Conservation (phyloP, 305 asterid genomes). For the Plantago coronopus region DNA sequence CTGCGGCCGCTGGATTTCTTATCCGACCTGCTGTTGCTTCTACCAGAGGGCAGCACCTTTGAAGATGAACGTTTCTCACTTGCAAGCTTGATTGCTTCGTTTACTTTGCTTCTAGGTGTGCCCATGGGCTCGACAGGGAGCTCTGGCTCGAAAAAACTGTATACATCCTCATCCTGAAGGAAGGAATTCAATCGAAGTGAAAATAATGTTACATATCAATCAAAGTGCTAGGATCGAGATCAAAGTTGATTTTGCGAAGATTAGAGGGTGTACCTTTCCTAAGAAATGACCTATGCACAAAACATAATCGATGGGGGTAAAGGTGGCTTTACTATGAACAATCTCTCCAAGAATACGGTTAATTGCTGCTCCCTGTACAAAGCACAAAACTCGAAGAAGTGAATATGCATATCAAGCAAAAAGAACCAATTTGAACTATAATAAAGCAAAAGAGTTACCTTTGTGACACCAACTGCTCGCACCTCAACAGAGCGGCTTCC, state of each 20-base stretch:
- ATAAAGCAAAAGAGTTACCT: slow-evolving; percentile 40
- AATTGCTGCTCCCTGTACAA: slow-evolving; percentile 87
- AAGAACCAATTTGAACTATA: slow-evolving; percentile 3
- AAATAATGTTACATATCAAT: slow-evolving; percentile 1
- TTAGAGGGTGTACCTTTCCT: slow-evolving; percentile 61
- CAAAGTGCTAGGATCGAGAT: neutral
- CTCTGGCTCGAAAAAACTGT: slow-evolving; percentile 89
- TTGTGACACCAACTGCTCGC: slow-evolving; percentile 95
- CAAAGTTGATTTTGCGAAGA: slow-evolving; percentile 1
- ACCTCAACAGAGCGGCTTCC: slow-evolving; percentile 95
- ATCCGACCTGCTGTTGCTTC: slow-evolving; percentile 36
- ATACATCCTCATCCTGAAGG: slow-evolving; percentile 85
- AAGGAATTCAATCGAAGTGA: slow-evolving; percentile 1
- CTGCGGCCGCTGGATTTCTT: slow-evolving; percentile 28
- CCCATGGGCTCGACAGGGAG: slow-evolving; percentile 58
- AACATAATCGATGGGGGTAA: slow-evolving; percentile 84
- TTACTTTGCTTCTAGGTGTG: slow-evolving; percentile 44
- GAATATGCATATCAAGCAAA: neutral
- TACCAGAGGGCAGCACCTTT: slow-evolving; percentile 37
- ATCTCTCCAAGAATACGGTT: slow-evolving; percentile 97
- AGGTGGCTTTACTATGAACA: slow-evolving; percentile 81
- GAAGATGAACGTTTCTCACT: slow-evolving; percentile 39
- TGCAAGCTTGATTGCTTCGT: slow-evolving; percentile 37
- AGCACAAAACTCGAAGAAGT: slow-evolving; percentile 5
- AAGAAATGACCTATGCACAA: slow-evolving; percentile 92